Base-by-base conservation (phyloP, 2,329 filamentous ascomycete species). In the Aureobasidium sp. region DNA sequence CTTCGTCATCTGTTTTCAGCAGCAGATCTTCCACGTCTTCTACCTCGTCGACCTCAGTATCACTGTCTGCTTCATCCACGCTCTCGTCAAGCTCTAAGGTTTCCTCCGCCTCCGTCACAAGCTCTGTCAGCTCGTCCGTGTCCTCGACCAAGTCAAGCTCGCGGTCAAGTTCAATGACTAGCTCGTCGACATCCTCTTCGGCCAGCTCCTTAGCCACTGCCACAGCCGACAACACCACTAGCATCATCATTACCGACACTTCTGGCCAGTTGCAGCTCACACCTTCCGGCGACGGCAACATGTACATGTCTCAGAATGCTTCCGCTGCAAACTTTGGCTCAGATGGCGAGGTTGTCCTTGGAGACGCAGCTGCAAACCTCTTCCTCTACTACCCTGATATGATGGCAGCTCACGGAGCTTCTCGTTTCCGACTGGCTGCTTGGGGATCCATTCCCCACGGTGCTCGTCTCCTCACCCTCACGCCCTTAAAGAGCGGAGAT, bases 381-480 rank as follows among this genome's bases (percentile, higher is more conserved):
- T 59, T 65, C 2, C 36, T 62, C 48, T 64, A 65, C 55, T 65
- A 60, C 45, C 64, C 64, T 1, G 41, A 57, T 47, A 51, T 50
- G 27, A 62, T 65, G 64, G 1, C 48, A 10, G 42, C 44, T 5
- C 55, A 61, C 6, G 62, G 64, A n/a, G 62, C 50, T 0, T 65
- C 64, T 2, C 64, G 64, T 30, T 61, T 65, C 42, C 64, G 64
- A 14, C 58, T 64, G 13, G 64, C 62, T 1, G 51, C 45, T 3
- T 65, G 64, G 64, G 64, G 62, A 48, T 54, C 49, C 5, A 53
- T 64, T 45, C 64, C 62, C 29, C 63, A 62, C 10, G 59, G 59
- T 32, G 55, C 62, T 2, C 50, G 44, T 27, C 30, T 65, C 7
- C 60, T 65, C 37, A 61, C 44, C 3, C 60, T 65, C 21, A 61